Base-by-base conservation (phyloP, 768 basidiomycete species). In the Crepidotus variabilis region DNA sequence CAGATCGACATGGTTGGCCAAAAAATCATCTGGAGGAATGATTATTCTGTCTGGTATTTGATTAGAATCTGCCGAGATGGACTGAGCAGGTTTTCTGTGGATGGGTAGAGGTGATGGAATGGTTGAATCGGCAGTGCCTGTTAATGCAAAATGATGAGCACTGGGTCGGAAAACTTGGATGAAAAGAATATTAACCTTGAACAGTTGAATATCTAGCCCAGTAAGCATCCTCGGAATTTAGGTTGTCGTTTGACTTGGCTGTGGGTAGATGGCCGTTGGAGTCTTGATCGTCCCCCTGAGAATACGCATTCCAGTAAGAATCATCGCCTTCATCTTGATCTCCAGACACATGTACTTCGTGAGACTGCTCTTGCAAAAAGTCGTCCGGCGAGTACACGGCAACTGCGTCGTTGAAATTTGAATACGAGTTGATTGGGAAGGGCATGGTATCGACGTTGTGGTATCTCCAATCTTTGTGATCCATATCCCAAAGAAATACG, bases 41-140 rank as follows among this genome's bases (percentile, higher is more conserved):
- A 74, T 69, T 54, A 75, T 64, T 46, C 72, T 72, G 36, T 71
- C 67, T 6, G 60, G 56, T 21, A 49, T 35, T 34, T 61, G 62
- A 23, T 64, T 58, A 18, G 50, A 22, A 18, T 58, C 52, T 47
- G 47, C 32, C 39, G 49, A 56, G 43, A 24, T 34, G 16, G 23
- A 11, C 39, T 66, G 59, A 28, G 50, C 57, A 8, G 63, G 60
- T 43, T 67, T 70, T 49, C 64, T 67, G 51, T 68, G 70, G 32
- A 51, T 60, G 7, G 71, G 68, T 20, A 71, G 71, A 6, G 77
- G 77, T 63, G 62, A 88, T 70, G 87, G 86, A 14, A 83, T 64
- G 18, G 86, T 87, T 14, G 88, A 90, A 65, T 90, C 88, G 14
- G 81, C 86, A 24, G 87, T 82, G 52, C 88, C 88, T 90, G 62